Evolutionary conservation across 345 rosid genomes (phyloP).

Genomic region (Ceriops tagal): DNA sequence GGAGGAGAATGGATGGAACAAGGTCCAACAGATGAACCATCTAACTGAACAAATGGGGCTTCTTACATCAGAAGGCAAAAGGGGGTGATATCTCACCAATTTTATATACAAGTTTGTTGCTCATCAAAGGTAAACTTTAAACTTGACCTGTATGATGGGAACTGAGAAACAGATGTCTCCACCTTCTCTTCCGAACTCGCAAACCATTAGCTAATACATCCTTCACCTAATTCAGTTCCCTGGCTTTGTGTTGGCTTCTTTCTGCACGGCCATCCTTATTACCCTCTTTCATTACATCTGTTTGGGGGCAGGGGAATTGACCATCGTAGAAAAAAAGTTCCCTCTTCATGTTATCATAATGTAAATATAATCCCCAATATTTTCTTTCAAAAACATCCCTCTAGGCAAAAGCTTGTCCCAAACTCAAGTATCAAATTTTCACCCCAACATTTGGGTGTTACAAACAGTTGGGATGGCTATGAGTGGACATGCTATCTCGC

Average conservation of each 20-base stretch:
- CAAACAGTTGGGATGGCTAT: too few species aligned
- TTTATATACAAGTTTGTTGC: constrained; percentile 8
- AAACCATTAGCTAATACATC: not conserved
- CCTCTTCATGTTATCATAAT: not conserved
- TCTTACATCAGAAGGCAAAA: constrained; percentile 19
- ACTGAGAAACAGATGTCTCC: constrained; percentile 1
- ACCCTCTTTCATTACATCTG: too few species aligned
- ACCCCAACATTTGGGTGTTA: too few species aligned
- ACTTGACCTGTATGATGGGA: constrained; percentile 1
- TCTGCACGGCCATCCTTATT: too few species aligned
- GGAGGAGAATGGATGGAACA: constrained; percentile 20
- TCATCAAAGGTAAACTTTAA: constrained; percentile 23
- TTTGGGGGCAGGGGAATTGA: too few species aligned
- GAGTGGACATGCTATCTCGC: too few species aligned
- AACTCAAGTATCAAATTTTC: too few species aligned
- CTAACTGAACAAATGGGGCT: constrained; percentile 26
- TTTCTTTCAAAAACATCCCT: not conserved
- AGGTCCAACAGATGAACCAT: constrained; percentile 20
- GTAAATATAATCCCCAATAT: not conserved
- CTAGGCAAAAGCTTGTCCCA: not conserved
- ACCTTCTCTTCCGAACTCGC: not conserved
- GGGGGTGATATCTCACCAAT: constrained; percentile 25
- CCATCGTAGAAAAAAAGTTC: not conserved
- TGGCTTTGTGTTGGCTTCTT: too few species aligned
- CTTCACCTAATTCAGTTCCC: not conserved